These are phyloP conservation scores for Blastocystis sp. DNA, from an alignment of 352 stramenopile species.

Conservation along the genomic window DNA sequence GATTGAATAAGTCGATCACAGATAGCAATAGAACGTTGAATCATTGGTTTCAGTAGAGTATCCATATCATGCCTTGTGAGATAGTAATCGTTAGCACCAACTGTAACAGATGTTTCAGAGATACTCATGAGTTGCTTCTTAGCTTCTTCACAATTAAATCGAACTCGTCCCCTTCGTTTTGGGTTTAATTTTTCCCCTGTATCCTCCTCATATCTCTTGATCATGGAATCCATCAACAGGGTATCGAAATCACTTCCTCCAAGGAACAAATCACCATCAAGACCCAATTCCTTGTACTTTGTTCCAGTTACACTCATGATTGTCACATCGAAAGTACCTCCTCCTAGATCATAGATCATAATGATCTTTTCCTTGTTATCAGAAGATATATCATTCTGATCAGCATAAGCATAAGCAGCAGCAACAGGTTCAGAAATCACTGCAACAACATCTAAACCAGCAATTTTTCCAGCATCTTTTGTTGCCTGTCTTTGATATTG, in stretches of 20 bases:
- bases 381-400: constrained; percentile 61
- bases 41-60: neutral
- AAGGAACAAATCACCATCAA: constrained; percentile 95
- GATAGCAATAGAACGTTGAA: neutral
- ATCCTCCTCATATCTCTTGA: neutral
- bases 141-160: constrained; percentile 10
- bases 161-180: neutral
- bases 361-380: constrained; percentile 61
- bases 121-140: neutral
- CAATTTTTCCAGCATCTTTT: constrained; percentile 95
- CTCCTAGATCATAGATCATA: constrained; percentile 71
- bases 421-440: constrained; percentile 78
- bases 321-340: constrained; percentile 87
- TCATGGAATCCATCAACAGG: neutral
- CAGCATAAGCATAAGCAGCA: constrained; percentile 67
- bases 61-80: neutral
- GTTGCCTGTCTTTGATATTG: constrained; percentile 96
- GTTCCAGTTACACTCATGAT: constrained; percentile 93
- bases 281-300: constrained; percentile 95
- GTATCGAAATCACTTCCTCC: constrained; percentile 72
- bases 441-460: constrained; percentile 92
- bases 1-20: neutral
- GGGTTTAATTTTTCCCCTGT: neutral
- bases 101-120: neutral
- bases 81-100: neutral